Conservation (phyloP, 257 asterid genomes). For the Perilla frutescens region DNA sequence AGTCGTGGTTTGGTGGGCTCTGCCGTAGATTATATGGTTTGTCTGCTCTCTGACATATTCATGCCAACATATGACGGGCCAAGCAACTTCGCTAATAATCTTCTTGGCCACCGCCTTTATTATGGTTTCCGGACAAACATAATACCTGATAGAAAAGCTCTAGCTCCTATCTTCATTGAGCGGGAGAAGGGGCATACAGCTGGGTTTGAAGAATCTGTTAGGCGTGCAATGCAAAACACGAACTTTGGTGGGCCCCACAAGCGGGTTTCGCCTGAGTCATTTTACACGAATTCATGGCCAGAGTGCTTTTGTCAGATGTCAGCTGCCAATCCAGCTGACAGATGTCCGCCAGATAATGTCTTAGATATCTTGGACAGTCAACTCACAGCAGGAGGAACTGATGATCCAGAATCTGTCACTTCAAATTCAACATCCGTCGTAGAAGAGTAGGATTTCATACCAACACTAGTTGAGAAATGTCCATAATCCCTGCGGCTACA, state of each 20-base stretch:
- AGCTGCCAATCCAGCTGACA: conserved; percentile 68
- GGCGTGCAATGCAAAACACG: conserved; percentile 74
- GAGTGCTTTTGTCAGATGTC: conserved; percentile 90
- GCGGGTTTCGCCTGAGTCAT: conserved; percentile 84
- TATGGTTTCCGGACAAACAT: conserved; percentile 93
- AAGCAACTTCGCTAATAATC: conserved; percentile 94
- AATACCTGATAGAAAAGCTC: conserved; percentile 84
- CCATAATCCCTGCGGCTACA: conserved; percentile 30
- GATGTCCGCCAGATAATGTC: conserved; percentile 69
- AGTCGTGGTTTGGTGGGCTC: conserved; percentile 81
- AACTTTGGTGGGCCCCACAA: conserved; percentile 92
- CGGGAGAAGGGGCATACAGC: conserved; percentile 74
- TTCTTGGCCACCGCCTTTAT: conserved; percentile 97
- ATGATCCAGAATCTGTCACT: conserved; percentile 37
- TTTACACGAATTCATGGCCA: conserved; percentile 95
- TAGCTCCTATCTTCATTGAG: conserved; percentile 79
- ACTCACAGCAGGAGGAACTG: conserved; percentile 41
- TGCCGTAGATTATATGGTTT: conserved; percentile 98
- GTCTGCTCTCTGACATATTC: conserved; percentile 91
- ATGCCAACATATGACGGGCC: conserved; percentile 99
- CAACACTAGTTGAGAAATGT: conserved; percentile 11
- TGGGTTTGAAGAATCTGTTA: conserved; percentile 76
- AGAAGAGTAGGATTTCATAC: conserved; percentile 40
- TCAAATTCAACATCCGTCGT: conserved; percentile 48
- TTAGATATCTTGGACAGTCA: conserved; percentile 56